Percentiles rank a stretch among this genome's conserved stretches.
Evolutionary conservation across 805 yeast genomes (phyloP).

Genomic region (Cyberlindnera xishuangbannaensis): DNA sequence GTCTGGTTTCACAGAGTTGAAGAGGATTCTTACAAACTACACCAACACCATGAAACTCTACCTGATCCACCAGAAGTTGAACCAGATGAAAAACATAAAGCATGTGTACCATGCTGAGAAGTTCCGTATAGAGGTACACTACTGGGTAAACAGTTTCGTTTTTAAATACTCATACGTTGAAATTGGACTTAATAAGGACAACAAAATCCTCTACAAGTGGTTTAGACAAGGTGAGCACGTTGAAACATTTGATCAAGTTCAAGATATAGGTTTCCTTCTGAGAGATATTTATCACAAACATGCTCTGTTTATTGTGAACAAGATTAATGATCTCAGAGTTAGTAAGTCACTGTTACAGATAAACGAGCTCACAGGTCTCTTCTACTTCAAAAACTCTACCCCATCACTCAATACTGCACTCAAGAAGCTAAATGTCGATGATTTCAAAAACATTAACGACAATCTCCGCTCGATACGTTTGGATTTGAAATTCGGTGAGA

Average conservation of each 20-base stretch:
- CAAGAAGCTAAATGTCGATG: conserved; percentile 24
- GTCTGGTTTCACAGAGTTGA: conserved; percentile 45
- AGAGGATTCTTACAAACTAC: conserved; percentile 51
- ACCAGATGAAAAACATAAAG: conserved; percentile 45
- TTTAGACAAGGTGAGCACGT: conserved; percentile 47
- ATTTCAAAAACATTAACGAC: conserved; percentile 20
- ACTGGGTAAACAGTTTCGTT: conserved; percentile 54
- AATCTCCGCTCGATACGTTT: conserved; percentile 17
- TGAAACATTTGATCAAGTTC: conserved; percentile 28
- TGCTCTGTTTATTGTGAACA: conserved; percentile 29
- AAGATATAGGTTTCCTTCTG: conserved; percentile 32
- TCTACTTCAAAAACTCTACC: conserved; percentile 41
- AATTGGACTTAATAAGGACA: conserved; percentile 47
- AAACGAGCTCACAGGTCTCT: conserved; percentile 30
- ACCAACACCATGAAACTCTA: conserved; percentile 61
- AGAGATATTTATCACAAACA: conserved; percentile 36
- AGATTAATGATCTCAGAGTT: conserved; percentile 28
- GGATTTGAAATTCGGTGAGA: conserved; percentile 32
- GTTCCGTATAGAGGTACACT: conserved; percentile 49
- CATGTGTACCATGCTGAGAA: conserved; percentile 52
- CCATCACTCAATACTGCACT: conserved; percentile 24
- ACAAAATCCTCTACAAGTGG: conserved; percentile 55
- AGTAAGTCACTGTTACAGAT: conserved; percentile 26
- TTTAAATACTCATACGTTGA: conserved; percentile 50
- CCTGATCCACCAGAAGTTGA: conserved; percentile 51